These are phyloP conservation scores for Ascochyta rabiei DNA, from an alignment of 2,329 filamentous ascomycete genomes.

Conservation along the genomic window DNA sequence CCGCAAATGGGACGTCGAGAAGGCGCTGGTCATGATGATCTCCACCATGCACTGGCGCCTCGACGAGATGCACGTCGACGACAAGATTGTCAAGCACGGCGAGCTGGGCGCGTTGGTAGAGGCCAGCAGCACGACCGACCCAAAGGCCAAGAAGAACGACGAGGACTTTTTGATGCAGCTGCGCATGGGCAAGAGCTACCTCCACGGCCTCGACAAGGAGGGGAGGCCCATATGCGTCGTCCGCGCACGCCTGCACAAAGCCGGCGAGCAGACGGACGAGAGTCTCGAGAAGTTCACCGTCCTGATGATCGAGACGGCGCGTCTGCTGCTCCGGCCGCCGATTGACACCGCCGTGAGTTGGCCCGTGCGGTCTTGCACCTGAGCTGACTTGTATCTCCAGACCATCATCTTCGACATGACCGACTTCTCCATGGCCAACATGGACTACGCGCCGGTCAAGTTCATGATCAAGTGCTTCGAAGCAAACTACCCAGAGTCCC, in stretches of 20 bases:
- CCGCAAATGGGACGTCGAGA: constrained; percentile 82
- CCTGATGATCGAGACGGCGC: constrained; percentile 91
- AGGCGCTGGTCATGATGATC: constrained; percentile 91
- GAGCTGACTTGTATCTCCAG: constrained; percentile 52
- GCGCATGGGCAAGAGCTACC: constrained; percentile 88
- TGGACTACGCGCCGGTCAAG: constrained; percentile 97
- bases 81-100: constrained; percentile 69
- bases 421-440: constrained; percentile 89
- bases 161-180: constrained; percentile 83
- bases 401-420: constrained; percentile 97
- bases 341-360: constrained; percentile 87
- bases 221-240: constrained; percentile 89
- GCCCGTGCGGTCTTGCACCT: neutral
- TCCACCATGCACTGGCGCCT: constrained; percentile 92
- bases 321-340: constrained; percentile 77
- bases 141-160: constrained; percentile 68
- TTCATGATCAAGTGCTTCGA: constrained; percentile 99
- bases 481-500: constrained; percentile 93
- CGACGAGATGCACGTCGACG: constrained; percentile 84
- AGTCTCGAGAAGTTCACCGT: constrained; percentile 89
- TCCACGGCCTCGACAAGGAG: constrained; percentile 84
- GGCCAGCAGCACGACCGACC: constrained; percentile 66
- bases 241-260: constrained; percentile 78
- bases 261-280: constrained; percentile 80
- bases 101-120: constrained; percentile 61